Evolutionary conservation across 2,329 filamentous ascomycete species (phyloP), one percentile per base, ranked within the genome.

Genomic region (Thermoascus crustaceus): DNA sequence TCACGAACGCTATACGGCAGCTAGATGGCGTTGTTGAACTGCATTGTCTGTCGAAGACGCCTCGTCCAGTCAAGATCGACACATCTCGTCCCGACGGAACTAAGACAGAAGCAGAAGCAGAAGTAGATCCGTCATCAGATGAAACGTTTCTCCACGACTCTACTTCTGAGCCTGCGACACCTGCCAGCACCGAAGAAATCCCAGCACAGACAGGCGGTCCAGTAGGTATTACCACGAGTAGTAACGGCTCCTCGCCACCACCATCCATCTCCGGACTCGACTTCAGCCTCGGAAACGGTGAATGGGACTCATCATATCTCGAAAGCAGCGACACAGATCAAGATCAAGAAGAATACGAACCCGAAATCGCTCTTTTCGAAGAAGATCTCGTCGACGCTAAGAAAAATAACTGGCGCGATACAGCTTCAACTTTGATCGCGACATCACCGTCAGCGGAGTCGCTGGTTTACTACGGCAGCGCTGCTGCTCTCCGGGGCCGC

Each of bases 1-100:
- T 55, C 19, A 42, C 41, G 21, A 45, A 45, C 10, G 43, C 46
- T 17, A 52, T 55, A 24, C 32, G 38, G 14, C 45, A 48, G 13
- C 24, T 45, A 4, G 39, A 45, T 17, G 43, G 41, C 1, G 39
- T 43, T 18, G 17, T 43, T 6, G n/a, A 35, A 26, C 21, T 32
- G 7, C 41, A 43, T 21, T 43, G 41, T 18, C 9, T 33, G 13
- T 29, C 11, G 4, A 24, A 36, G 25, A 16, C 14, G 14, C 20
- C 7, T 30, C 24, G 14, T 7, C 17, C 14, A 18, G 19, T 21
- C 3, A 10, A 14, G 13, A 14, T 14, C 7, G 11, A 30, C 17
- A 4, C 9, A n/a, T 14, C 30, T 9, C n/a, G n/a, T n/a, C n/a
- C n/a, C n/a, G 7, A 8, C 27, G 17, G 17, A 22, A 8, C 2